phyloP scores from a whole-genome alignment of 208 protist genomes.

The Entamoeba histolytica region DNA sequence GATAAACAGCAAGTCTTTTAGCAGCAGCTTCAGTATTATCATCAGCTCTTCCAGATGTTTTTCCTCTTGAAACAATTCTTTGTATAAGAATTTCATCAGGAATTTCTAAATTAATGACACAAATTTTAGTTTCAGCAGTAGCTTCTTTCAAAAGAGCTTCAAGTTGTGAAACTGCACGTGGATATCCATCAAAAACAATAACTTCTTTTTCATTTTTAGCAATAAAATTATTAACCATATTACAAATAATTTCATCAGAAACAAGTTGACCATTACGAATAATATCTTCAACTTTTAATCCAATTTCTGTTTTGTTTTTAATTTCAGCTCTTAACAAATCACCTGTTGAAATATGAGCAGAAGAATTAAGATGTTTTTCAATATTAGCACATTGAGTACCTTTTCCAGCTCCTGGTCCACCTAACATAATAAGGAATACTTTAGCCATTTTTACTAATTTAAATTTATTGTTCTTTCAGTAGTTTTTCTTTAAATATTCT shows the following conservation, averaged over 20 bases:
- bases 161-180: background rate
- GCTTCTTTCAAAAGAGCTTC: background rate
- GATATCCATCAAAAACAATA: background rate
- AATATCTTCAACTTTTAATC: constrained; percentile 35
- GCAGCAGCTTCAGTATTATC: background rate
- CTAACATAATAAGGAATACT: constrained; percentile 28
- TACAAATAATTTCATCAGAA: constrained; percentile 49
- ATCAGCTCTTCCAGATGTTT: background rate
- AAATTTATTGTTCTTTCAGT: background rate
- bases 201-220: background rate
- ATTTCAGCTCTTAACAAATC: constrained; percentile 46
- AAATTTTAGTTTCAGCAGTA: background rate
- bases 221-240: constrained; percentile 38
- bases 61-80: background rate
- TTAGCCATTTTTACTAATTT: background rate
- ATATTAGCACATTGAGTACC: constrained; percentile 55
- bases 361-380: constrained; percentile 48
- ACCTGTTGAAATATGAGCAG: constrained; percentile 48
- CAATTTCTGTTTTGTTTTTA: constrained; percentile 31
- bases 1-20: background rate
- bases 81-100: background rate
- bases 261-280: constrained; percentile 45
- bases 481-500: background rate
- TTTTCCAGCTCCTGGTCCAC: constrained; percentile 60
- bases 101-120: background rate